These are phyloP conservation scores for Dovyalis caffra DNA, from an alignment of 345 rosid species.

Conservation along the genomic window DNA sequence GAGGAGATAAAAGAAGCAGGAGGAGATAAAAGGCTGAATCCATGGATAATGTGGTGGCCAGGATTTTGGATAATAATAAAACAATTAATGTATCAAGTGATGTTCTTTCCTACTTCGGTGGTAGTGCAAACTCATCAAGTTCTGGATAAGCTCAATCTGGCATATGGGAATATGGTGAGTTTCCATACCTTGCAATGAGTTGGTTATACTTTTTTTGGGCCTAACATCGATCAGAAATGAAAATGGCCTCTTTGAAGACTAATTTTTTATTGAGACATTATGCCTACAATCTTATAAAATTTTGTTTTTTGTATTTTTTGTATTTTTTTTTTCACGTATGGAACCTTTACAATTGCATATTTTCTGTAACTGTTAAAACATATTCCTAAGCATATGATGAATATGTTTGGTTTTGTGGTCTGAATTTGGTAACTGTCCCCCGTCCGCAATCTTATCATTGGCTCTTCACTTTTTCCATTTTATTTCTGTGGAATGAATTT, in stretches of 20 bases:
- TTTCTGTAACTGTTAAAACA: not conserved
- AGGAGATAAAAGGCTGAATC: constrained; percentile 26
- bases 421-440: not conserved
- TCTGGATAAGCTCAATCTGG: constrained; percentile 43
- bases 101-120: constrained; percentile 72
- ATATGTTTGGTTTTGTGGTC: not conserved
- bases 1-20: constrained; percentile 25
- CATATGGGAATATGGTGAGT: constrained; percentile 48
- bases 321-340: too few relatives aligned
- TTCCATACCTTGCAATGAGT: not conserved
- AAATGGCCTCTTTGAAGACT: not conserved
- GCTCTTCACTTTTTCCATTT: not conserved
- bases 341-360: not conserved
- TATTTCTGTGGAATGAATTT: not conserved
- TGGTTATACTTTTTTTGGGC: not conserved
- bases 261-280: not conserved
- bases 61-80: constrained; percentile 8
- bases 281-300: too few relatives aligned
- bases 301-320: too few relatives aligned
- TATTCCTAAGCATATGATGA: not conserved
- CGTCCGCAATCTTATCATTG: not conserved
- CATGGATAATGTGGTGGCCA: constrained; percentile 21
- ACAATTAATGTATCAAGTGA: constrained; percentile 39
- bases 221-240: not conserved
- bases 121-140: constrained; percentile 43